A percentile compares a stretch with the other conserved stretches of the same genome.
These are phyloP conservation scores for Sherardia arvensis DNA, from an alignment of 257 asterid genomes.

Conservation along the genomic window DNA sequence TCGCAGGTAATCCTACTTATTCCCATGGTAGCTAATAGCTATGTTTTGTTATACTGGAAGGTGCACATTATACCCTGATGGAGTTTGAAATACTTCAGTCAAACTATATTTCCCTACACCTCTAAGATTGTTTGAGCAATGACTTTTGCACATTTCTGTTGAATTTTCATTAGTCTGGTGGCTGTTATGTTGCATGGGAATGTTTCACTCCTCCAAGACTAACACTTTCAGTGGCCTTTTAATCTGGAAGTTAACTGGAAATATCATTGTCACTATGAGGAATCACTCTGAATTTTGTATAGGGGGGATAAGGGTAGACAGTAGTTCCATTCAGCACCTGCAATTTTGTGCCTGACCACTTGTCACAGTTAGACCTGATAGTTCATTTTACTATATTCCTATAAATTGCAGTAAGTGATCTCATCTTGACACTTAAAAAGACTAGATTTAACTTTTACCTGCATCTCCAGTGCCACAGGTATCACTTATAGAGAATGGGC, in stretches of 20 bases:
- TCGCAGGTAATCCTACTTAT: slow-evolving; percentile 51
- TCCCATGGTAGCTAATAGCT: neutral
- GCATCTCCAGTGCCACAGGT: slow-evolving; percentile 74
- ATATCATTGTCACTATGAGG: neutral
- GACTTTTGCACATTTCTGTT: neutral
- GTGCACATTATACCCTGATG: neutral
- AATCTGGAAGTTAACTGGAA: neutral
- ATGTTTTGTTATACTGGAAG: neutral
- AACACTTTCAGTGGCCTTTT: neutral
- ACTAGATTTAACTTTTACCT: slow-evolving; percentile 5
- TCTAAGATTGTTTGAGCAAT: neutral
- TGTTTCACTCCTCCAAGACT: neutral
- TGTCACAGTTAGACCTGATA: neutral
- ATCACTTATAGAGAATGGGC: slow-evolving; percentile 99
- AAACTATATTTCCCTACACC: neutral
- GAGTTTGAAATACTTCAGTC: neutral
- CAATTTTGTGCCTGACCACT: neutral
- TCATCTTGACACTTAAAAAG: neutral
- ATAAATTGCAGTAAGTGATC: neutral
- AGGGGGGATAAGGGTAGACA: neutral
- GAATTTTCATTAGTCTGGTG: neutral
- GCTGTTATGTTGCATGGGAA: too few relatives aligned
- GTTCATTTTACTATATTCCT: neutral
- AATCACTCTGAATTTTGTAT: neutral
- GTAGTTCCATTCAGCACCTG: neutral